Evolutionary conservation across 2,329 filamentous ascomycete species (phyloP).

Genomic region (Colletotrichum sp.): DNA sequence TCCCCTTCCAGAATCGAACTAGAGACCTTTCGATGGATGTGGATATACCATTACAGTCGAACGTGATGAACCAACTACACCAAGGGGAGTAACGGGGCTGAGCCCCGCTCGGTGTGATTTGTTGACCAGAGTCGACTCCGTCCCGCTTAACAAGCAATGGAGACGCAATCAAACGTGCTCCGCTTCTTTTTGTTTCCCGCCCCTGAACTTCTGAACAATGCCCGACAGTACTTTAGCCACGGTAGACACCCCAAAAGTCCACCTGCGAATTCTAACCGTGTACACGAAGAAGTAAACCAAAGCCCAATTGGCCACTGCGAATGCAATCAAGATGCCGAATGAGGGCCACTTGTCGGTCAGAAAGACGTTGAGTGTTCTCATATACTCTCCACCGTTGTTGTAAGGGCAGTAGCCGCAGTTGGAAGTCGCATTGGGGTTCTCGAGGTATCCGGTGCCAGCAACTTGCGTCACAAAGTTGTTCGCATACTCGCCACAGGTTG

Average conservation of each 20-base stretch:
- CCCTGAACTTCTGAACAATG: neutral
- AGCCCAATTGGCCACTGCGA: conserved; percentile 73
- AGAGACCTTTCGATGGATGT: conserved; percentile 2
- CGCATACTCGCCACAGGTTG: conserved; percentile 71
- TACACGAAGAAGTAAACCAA: conserved; percentile 82
- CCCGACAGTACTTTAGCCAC: neutral
- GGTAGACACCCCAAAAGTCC: conserved; percentile 64
- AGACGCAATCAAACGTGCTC: neutral
- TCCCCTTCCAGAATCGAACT: conserved; percentile 11
- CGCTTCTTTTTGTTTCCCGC: neutral
- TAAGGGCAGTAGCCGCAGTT: conserved; percentile 77
- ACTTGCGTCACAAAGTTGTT: conserved; percentile 56
- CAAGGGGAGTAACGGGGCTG: neutral
- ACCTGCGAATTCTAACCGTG: conserved; percentile 71
- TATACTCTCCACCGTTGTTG: conserved; percentile 61
- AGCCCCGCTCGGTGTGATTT: neutral
- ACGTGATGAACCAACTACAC: conserved; percentile 12
- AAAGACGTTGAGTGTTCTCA: conserved; percentile 58
- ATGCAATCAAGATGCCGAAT: conserved; percentile 76
- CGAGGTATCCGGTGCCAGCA: conserved; percentile 61
- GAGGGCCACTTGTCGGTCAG: conserved; percentile 66
- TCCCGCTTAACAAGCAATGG: neutral
- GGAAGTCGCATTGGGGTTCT: conserved; percentile 61
- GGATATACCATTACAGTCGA: conserved; percentile 4
- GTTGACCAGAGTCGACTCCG: accelerated